A percentile compares a stretch with the other conserved stretches of the same genome.
These are phyloP conservation scores for Pseudogymnoascus sp. DNA, from an alignment of 2,329 filamentous ascomycete genomes.

Conservation along the genomic window DNA sequence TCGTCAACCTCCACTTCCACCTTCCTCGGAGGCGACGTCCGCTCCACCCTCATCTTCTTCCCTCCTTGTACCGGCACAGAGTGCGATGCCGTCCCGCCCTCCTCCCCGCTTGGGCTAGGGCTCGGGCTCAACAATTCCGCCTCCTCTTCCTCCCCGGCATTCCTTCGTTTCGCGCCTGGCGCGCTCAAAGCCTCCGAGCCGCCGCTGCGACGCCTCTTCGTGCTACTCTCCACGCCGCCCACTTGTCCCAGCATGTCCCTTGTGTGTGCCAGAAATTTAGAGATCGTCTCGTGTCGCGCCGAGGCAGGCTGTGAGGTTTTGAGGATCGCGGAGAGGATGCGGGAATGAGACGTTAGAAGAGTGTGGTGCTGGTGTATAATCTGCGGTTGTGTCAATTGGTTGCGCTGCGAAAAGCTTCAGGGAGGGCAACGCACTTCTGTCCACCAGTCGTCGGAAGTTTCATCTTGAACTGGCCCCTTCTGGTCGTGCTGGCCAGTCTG, in stretches of 20 bases:
- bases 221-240: background rate
- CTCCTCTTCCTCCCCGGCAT: background rate
- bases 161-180: background rate
- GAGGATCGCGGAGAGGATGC: constrained; percentile 4
- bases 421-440: background rate
- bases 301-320: background rate
- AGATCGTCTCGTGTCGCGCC: background rate
- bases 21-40: background rate
- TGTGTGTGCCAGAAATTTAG: background rate
- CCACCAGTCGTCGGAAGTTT: constrained; percentile 3
- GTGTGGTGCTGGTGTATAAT: constrained; percentile 4
- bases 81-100: background rate
- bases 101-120: background rate
- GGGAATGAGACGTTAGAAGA: background rate
- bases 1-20: constrained; percentile 5
- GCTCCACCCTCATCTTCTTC: constrained; percentile 1
- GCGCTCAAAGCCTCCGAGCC: background rate
- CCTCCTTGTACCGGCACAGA: background rate
- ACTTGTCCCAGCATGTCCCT: constrained; percentile 2
- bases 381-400: background rate
- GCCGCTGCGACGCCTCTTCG: background rate
- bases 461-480: background rate
- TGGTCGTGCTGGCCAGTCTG: background rate
- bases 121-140: background rate
- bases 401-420: background rate